phyloP scores from a whole-genome alignment of 164 flowering plant genomes.

The Berberis vulgaris region DNA sequence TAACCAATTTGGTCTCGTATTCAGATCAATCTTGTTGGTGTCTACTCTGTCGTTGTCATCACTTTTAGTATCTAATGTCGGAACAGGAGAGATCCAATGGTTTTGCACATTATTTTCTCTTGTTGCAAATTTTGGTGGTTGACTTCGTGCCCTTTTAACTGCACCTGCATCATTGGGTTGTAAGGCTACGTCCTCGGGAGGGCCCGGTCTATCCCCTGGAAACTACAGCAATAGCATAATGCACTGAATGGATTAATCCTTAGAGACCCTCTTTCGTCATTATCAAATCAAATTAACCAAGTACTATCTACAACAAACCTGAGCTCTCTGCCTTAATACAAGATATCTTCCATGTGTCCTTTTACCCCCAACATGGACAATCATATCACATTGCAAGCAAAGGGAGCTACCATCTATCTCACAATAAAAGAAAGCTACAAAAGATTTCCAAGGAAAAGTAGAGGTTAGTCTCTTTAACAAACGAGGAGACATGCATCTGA shows the following conservation, averaged over 20 bases:
- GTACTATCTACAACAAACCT: constrained; percentile 41
- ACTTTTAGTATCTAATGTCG: constrained; percentile 23
- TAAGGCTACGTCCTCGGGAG: constrained; percentile 30
- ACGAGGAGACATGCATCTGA: background rate
- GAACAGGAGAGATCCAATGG: constrained; percentile 27
- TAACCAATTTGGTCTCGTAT: constrained; percentile 47
- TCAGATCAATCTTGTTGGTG: constrained; percentile 62
- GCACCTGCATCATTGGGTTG: constrained; percentile 31
- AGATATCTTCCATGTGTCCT: constrained; percentile 84
- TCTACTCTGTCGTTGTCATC: constrained; percentile 33
- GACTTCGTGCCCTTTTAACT: constrained; percentile 30
- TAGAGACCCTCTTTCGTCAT: background rate
- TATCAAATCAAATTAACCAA: background rate
- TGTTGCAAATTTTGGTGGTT: constrained; percentile 17
- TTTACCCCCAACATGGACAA: constrained; percentile 95
- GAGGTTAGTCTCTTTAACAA: background rate
- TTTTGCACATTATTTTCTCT: constrained; percentile 40
- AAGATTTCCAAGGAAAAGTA: constrained; percentile 5
- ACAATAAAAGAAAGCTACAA: constrained; percentile 54
- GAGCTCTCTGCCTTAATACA: constrained; percentile 71
- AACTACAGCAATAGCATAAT: constrained; percentile 34
- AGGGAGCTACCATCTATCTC: constrained; percentile 49
- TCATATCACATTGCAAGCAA: constrained; percentile 72
- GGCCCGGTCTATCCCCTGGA: constrained; percentile 66
- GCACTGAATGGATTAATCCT: background rate